Percentiles rank a stretch among this genome's conserved stretches.
Evolutionary conservation across 345 rosid species (phyloP).

Genomic region (Geranium rotundifolium): DNA sequence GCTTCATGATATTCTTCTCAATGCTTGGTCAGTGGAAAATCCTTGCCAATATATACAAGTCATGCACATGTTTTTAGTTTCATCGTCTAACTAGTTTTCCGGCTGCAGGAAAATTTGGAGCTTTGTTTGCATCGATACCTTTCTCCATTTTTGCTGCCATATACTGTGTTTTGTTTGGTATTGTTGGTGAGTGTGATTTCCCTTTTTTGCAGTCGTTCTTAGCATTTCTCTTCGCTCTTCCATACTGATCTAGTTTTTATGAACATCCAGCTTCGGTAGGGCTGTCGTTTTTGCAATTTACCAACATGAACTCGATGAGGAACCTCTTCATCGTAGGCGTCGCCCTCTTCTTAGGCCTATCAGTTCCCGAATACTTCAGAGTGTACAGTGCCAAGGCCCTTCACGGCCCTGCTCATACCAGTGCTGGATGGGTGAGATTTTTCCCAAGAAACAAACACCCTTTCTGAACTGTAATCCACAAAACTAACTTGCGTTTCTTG

Average conservation of each 20-base stretch:
- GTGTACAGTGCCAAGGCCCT: constrained; percentile 67
- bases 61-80: neutral
- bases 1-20: constrained; percentile 97
- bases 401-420: constrained; percentile 86
- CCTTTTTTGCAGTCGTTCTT: neutral
- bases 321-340: constrained; percentile 82
- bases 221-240: neutral
- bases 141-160: constrained; percentile 89
- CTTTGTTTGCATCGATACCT: constrained; percentile 92
- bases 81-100: neutral
- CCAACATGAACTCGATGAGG: constrained; percentile 98
- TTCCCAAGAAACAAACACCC: neutral
- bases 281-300: constrained; percentile 86
- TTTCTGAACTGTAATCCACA: neutral
- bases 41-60: neutral
- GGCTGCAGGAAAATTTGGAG: constrained; percentile 82
- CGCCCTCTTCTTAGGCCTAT: constrained; percentile 78
- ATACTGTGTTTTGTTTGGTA: constrained; percentile 83
- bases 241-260: neutral
- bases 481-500: neutral
- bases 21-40: constrained; percentile 47
- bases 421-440: constrained; percentile 70
- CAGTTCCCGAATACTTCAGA: constrained; percentile 80
- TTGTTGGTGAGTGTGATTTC: constrained; percentile 47
- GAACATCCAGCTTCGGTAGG: constrained; percentile 72